These are phyloP conservation scores for Picochlorum sp. DNA, from an alignment of 139 green algal species.

Conservation along the genomic window DNA sequence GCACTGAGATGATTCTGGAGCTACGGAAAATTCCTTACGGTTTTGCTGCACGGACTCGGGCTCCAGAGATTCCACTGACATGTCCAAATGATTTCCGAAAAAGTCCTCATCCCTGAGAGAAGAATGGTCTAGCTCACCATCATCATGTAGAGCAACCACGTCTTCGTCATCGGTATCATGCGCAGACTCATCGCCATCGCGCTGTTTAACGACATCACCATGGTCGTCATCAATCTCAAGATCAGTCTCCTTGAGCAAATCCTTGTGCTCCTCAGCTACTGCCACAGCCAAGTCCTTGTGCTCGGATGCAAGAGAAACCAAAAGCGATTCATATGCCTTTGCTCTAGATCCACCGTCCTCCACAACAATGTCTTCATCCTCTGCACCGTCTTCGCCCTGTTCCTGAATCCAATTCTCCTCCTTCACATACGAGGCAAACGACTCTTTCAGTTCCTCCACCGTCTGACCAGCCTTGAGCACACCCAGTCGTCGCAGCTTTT, in stretches of 20 bases:
- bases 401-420: too few relatives aligned
- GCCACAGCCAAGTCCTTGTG: constrained; percentile 11
- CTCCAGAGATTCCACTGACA: too few relatives aligned
- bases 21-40: too few relatives aligned
- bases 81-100: too few relatives aligned
- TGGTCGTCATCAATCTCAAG: constrained; percentile 6
- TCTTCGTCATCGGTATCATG: neutral
- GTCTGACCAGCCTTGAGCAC: too few relatives aligned
- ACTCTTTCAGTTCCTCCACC: too few relatives aligned
- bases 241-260: constrained; percentile 22
- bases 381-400: too few relatives aligned
- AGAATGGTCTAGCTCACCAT: neutral
- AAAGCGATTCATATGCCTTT: constrained; percentile 13
- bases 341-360: neutral
- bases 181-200: neutral
- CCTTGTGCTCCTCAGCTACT: neutral
- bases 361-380: neutral
- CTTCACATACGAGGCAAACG: too few relatives aligned
- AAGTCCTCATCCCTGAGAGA: neutral
- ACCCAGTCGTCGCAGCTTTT: too few relatives aligned
- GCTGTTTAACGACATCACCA: neutral
- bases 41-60: too few relatives aligned
- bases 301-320: constrained; percentile 5
- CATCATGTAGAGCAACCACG: neutral
- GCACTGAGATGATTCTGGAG: too few relatives aligned